These are phyloP conservation scores for Rhypophila decipiens DNA, from an alignment of 495 filamentous ascomycete genomes.

Conservation along the genomic window DNA sequence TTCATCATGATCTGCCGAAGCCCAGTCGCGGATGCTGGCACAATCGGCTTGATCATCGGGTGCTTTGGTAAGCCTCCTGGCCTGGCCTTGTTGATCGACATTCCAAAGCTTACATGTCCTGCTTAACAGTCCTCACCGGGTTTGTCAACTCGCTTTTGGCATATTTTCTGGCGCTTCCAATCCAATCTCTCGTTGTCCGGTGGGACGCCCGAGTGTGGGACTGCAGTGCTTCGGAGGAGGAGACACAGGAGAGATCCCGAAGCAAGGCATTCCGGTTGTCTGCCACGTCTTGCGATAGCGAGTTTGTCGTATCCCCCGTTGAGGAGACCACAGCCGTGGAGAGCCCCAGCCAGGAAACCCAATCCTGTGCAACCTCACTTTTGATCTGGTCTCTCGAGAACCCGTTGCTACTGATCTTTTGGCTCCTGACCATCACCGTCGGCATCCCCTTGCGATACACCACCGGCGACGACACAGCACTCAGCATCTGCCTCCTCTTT, in stretches of 20 bases:
- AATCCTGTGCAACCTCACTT: background rate
- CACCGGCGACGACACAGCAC: slow-evolving; percentile 17
- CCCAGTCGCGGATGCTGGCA: slow-evolving; percentile 21
- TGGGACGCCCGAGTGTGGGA: slow-evolving; percentile 10
- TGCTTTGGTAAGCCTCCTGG: slow-evolving; percentile 33
- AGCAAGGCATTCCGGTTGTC: background rate
- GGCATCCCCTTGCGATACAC: slow-evolving; percentile 24
- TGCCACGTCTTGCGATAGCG: slow-evolving; percentile 1
- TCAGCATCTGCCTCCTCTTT: slow-evolving; percentile 30
- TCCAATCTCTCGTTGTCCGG: slow-evolving; percentile 21
- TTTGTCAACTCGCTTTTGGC: slow-evolving; percentile 18
- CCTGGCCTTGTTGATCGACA: slow-evolving; percentile 22
- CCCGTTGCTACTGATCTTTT: slow-evolving; percentile 21
- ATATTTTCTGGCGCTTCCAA: slow-evolving; percentile 16
- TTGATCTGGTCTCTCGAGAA: slow-evolving; percentile 8
- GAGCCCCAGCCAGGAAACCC: background rate
- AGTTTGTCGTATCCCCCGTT: background rate
- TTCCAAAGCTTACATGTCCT: no score
- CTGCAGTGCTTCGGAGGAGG: background rate
- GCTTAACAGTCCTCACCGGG: slow-evolving; percentile 26
- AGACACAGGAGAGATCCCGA: background rate
- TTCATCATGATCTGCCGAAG: slow-evolving; percentile 39
- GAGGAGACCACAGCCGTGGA: background rate
- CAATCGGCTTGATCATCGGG: slow-evolving; percentile 28
- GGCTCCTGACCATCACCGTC: slow-evolving; percentile 15